Evolutionary conservation across 2,329 filamentous ascomycete genomes (phyloP).

Genomic region (Talaromyces sp.): DNA sequence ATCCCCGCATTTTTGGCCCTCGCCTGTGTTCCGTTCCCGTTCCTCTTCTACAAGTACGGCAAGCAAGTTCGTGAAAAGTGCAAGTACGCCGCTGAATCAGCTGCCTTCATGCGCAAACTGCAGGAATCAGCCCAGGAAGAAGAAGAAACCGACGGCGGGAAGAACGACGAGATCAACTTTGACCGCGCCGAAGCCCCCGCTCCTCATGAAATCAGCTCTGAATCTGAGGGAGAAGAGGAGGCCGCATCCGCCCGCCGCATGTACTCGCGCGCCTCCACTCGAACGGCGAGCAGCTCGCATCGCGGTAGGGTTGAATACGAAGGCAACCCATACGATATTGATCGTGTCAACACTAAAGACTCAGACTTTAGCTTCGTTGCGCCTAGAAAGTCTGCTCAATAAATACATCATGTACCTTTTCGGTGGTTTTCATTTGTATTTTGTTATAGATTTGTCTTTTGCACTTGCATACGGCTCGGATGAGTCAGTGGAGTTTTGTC

Average conservation of each 20-base stretch:
- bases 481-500: constrained; percentile 11
- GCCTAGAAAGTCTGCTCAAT: constrained; percentile 1
- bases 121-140: constrained; percentile 25
- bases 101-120: constrained; percentile 39
- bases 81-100: constrained; percentile 42
- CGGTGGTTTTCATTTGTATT: not conserved
- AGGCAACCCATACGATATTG: constrained; percentile 46
- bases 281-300: constrained; percentile 24
- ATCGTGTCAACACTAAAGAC: constrained; percentile 44
- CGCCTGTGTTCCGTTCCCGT: constrained; percentile 46
- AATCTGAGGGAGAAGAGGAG: constrained; percentile 27
- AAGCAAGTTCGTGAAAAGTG: constrained; percentile 41
- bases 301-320: constrained; percentile 38
- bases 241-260: constrained; percentile 24
- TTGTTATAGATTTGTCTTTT: not conserved
- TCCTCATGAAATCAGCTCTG: constrained; percentile 26
- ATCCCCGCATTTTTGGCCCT: constrained; percentile 49
- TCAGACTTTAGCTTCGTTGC: constrained; percentile 25
- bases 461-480: constrained; percentile 19
- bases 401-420: not conserved
- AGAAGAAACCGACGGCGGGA: constrained; percentile 22
- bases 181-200: constrained; percentile 38
- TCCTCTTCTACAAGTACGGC: constrained; percentile 47
- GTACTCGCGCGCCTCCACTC: constrained; percentile 31
- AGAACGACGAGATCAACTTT: constrained; percentile 26